These are phyloP conservation scores for Colletotrichum acutatum DNA, from an alignment of 2,329 filamentous ascomycete species.

Conservation along the genomic window DNA sequence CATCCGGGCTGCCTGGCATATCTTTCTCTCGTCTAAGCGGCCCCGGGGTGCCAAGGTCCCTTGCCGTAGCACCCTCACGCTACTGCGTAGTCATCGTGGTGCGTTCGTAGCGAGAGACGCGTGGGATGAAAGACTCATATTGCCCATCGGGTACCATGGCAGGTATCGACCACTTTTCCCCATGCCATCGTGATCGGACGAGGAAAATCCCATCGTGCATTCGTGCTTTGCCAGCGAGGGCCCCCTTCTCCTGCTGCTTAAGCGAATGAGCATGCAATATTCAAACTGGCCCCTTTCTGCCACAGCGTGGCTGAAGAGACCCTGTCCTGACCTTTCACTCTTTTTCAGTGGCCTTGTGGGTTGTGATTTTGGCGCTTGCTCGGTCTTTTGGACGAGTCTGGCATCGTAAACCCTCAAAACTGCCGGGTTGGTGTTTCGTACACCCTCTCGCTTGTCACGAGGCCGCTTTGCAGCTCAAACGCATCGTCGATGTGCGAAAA, in stretches of 20 bases:
- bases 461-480: background rate
- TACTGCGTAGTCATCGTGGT: slow-evolving; percentile 1
- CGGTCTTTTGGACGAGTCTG: background rate
- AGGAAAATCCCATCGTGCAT: slow-evolving; percentile 19
- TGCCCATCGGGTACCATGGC: slow-evolving; percentile 20
- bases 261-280: background rate
- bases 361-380: background rate
- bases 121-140: slow-evolving; percentile 10
- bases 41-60: background rate
- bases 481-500: background rate
- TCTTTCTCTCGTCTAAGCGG: background rate
- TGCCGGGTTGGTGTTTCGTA: background rate
- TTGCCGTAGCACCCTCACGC: slow-evolving; percentile 5
- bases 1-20: background rate
- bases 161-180: slow-evolving; percentile 11
- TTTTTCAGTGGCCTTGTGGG: background rate
- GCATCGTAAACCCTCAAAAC: background rate
- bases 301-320: background rate
- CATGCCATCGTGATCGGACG: slow-evolving; percentile 22
- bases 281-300: background rate
- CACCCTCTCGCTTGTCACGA: background rate
- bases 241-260: background rate
- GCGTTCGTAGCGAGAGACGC: background rate
- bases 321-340: background rate
- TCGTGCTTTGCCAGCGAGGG: too few species aligned